phyloP scores from a whole-genome alignment of 345 rosid species.

The Trapa bicornis region DNA sequence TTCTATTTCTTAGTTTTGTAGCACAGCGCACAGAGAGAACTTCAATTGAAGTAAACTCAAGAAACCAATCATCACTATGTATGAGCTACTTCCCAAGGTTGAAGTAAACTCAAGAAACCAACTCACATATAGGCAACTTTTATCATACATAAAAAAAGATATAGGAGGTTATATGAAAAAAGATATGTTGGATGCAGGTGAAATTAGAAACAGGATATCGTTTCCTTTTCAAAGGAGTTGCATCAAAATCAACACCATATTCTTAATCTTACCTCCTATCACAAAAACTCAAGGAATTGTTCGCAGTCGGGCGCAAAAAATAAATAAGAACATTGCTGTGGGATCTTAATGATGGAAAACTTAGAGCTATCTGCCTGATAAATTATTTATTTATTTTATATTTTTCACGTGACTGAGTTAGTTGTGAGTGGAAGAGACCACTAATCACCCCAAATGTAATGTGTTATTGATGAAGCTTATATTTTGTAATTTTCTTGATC shows the following conservation, averaged over 20 bases:
- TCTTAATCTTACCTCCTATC: background rate
- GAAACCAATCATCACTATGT: background rate
- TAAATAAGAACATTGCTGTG: background rate
- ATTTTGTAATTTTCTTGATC: no score
- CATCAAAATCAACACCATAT: background rate
- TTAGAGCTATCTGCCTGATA: no score
- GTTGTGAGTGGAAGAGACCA: no score
- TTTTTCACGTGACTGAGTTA: no score
- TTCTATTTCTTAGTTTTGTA: no score
- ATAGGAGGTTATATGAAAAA: background rate
- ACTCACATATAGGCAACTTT: background rate
- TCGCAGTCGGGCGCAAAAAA: no score
- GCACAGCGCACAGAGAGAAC: no score
- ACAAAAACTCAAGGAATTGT: background rate
- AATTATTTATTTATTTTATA: no score
- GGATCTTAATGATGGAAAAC: background rate
- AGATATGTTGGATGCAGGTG: background rate
- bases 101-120: background rate
- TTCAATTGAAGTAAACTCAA: background rate
- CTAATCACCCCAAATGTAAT: no score
- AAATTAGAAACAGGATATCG: background rate
- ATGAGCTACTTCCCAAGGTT: background rate
- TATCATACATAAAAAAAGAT: background rate
- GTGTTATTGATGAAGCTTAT: no score
- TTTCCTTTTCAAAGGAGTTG: background rate